Percentiles rank a stretch among this genome's conserved stretches.
These are phyloP conservation scores for Penicillium desertorum DNA, from an alignment of 495 filamentous ascomycete species.

Conservation along the genomic window DNA sequence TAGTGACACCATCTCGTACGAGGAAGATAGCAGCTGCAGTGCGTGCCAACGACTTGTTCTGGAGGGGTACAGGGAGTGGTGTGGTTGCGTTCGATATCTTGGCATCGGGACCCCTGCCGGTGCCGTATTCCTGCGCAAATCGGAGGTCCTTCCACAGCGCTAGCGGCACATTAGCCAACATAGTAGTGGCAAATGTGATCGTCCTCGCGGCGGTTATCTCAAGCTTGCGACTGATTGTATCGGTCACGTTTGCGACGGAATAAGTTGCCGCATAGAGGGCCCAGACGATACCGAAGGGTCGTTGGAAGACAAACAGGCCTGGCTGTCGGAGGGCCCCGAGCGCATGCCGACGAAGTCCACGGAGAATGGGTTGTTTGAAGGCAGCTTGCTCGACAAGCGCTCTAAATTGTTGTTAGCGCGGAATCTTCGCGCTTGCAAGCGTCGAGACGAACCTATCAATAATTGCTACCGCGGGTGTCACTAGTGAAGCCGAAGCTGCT, in stretches of 20 bases:
- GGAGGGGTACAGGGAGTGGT: conserved; percentile 1
- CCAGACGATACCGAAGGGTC: conserved; percentile 32
- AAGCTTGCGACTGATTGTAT: conserved; percentile 28
- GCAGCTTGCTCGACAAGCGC: conserved; percentile 34
- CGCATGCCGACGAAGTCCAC: conserved; percentile 28
- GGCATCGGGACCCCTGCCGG: conserved; percentile 5
- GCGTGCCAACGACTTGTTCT: conserved; percentile 17
- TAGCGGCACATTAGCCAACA: conserved; percentile 36
- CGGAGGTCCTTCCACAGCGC: conserved; percentile 41
- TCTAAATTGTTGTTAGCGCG: conserved; percentile 17
- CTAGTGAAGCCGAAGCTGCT: conserved; percentile 30
- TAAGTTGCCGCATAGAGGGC: conserved; percentile 37
- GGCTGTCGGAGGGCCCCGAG: conserved; percentile 23
- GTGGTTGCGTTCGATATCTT: conserved; percentile 3
- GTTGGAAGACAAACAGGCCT: conserved; percentile 24
- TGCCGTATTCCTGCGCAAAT: conserved; percentile 36
- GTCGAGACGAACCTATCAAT: conserved; percentile 31
- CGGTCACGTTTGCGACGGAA: conserved; percentile 33
- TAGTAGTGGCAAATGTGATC: conserved; percentile 30
- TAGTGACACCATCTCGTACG: conserved; percentile 37
- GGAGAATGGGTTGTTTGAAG: conserved; percentile 27
- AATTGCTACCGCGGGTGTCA: conserved; percentile 34
- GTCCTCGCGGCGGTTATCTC: conserved; percentile 22
- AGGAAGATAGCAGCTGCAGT: conserved; percentile 53
- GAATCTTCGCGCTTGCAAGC: neutral